These are phyloP conservation scores for Mucuna pruriens DNA, from an alignment of 306 rosid genomes.

Conservation along the genomic window DNA sequence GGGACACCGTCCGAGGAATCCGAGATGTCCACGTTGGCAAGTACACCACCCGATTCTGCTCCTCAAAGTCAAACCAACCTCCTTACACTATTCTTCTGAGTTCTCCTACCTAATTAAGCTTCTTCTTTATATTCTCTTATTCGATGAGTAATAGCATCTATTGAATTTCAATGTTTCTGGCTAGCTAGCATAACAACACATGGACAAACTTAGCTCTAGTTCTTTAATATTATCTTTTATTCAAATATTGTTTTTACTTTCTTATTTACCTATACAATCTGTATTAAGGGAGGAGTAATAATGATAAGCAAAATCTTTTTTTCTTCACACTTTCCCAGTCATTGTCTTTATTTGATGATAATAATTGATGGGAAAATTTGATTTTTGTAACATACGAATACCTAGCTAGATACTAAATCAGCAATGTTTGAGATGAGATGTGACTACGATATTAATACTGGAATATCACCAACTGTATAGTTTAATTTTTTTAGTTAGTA, in stretches of 20 bases:
- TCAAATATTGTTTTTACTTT: not conserved
- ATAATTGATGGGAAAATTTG: no score
- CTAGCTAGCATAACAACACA: not conserved
- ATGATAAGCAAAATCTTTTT: not conserved
- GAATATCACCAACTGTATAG: not conserved
- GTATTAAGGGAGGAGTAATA: not conserved
- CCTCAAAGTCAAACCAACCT: constrained; percentile 42
- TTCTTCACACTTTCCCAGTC: not conserved
- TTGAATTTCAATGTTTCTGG: not conserved
- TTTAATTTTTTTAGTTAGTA: not conserved
- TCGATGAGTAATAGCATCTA: not conserved
- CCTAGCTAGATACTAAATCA: no score
- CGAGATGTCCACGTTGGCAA: constrained; percentile 42
- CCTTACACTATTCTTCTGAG: constrained; percentile 58
- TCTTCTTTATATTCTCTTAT: not conserved
- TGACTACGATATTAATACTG: not conserved
- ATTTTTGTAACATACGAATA: no score
- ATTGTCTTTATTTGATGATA: not conserved
- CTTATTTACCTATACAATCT: not conserved
- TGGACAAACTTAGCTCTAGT: no score
- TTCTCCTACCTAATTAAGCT: not conserved
- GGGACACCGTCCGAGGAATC: constrained; percentile 40
- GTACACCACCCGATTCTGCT: constrained; percentile 31
- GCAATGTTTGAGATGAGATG: not conserved
- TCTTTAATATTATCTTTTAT: no score